Conservation (phyloP, 2,329 filamentous ascomycete genomes). For the Colletotrichum tanaceti region DNA sequence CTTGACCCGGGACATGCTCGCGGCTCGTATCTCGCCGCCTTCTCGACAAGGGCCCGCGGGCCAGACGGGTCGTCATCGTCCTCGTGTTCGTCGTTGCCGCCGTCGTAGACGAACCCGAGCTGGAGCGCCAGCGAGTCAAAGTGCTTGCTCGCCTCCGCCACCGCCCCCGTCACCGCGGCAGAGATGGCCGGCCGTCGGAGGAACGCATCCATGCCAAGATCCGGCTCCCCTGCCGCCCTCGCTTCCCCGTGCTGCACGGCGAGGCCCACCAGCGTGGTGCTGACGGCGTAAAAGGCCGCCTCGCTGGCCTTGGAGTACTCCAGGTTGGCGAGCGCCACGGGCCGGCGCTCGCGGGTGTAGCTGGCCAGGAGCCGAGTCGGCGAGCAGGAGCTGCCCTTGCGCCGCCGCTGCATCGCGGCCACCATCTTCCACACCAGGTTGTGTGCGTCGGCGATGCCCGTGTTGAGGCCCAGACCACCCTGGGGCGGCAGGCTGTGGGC, state of each 20-base stretch:
- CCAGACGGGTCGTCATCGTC: conserved; percentile 7
- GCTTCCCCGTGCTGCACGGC: conserved; percentile 21
- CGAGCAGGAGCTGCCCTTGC: too few relatives aligned
- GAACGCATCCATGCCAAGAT: conserved; percentile 23
- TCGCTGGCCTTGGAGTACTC: conserved; percentile 35
- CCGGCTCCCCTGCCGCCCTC: conserved; percentile 1
- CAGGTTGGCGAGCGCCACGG: conserved; percentile 32
- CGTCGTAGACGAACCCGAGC: conserved; percentile 31
- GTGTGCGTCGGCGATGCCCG: conserved; percentile 67
- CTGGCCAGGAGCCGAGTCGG: too few relatives aligned
- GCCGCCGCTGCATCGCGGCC: conserved; percentile 9
- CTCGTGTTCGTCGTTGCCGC: too few relatives aligned
- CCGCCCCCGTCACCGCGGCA: conserved; percentile 10
- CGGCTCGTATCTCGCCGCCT: conserved; percentile 19
- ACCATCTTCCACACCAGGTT: conserved; percentile 63
- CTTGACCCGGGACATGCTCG: conserved; percentile 25
- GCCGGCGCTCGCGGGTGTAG: conserved; percentile 25
- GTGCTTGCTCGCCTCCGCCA: conserved; percentile 27
- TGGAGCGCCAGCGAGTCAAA: conserved; percentile 35
- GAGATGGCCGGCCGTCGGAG: conserved; percentile 19
- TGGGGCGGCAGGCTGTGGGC: conserved; percentile 68
- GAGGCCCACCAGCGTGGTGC: conserved; percentile 25
- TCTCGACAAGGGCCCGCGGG: conserved; percentile 19
- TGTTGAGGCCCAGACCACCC: conserved; percentile 69
- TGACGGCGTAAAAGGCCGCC: conserved; percentile 33